Evolutionary conservation across 345 rosid genomes (phyloP).

Genomic region (Arabis hirsuta): DNA sequence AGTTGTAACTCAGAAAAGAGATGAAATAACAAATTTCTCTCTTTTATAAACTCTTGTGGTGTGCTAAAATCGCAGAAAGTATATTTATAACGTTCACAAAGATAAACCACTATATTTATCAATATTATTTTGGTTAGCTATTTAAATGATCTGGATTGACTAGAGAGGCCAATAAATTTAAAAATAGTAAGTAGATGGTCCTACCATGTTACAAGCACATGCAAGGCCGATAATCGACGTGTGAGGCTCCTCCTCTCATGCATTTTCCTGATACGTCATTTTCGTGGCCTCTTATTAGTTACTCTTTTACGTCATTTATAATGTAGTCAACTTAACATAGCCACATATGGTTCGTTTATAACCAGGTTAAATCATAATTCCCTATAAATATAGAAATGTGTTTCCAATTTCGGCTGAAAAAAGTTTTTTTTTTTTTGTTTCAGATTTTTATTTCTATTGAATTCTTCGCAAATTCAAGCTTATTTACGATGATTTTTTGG

Average conservation of each 20-base stretch:
- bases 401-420: background rate
- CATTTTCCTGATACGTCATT: slow-evolving; percentile 35
- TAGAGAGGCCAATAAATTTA: background rate
- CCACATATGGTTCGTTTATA: slow-evolving; percentile 12
- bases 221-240: slow-evolving; percentile 28
- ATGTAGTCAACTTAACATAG: slow-evolving; percentile 9
- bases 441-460: background rate
- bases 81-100: too few relatives aligned
- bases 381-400: background rate
- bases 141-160: slow-evolving; percentile 24
- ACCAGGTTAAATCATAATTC: slow-evolving; percentile 9
- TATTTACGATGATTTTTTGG: too few relatives aligned
- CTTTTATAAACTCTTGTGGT: too few relatives aligned
- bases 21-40: too few relatives aligned
- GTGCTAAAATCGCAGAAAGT: too few relatives aligned
- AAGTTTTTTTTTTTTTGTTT: too few relatives aligned
- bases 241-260: slow-evolving; percentile 29
- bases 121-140: slow-evolving; percentile 6
- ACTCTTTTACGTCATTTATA: slow-evolving; percentile 1
- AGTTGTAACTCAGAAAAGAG: too few relatives aligned
- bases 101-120: too few relatives aligned
- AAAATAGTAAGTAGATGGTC: slow-evolving; percentile 19
- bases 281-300: slow-evolving; percentile 27
- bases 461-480: background rate
- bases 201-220: slow-evolving; percentile 47